These are phyloP conservation scores for Cenococcum geophilum DNA, from an alignment of 495 filamentous ascomycete genomes.

Conservation along the genomic window DNA sequence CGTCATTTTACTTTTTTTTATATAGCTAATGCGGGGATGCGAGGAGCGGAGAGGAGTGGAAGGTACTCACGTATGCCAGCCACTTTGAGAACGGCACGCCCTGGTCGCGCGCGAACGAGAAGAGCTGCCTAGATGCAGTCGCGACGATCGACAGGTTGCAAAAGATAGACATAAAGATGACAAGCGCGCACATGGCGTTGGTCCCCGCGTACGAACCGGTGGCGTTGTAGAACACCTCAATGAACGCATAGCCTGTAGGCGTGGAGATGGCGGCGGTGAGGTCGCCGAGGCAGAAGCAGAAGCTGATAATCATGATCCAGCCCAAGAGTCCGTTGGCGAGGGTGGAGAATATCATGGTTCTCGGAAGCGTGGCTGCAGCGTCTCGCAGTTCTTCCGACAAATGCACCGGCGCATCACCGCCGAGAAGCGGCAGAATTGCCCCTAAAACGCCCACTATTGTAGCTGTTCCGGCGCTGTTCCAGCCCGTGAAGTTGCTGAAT, in stretches of 20 bases:
- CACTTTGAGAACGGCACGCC: conserved; percentile 52
- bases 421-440: conserved; percentile 43
- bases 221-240: conserved; percentile 50
- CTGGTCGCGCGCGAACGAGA: conserved; percentile 53
- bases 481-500: conserved; percentile 45
- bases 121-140: conserved; percentile 53
- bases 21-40: no score
- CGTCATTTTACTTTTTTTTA: no score
- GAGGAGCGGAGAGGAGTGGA: no score
- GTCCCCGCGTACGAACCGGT: conserved; percentile 43
- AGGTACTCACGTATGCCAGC: conserved; percentile 44
- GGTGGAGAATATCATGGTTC: conserved; percentile 32
- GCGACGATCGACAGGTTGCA: conserved; percentile 52
- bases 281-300: conserved; percentile 42
- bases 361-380: conserved; percentile 30
- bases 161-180: conserved; percentile 46
- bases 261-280: conserved; percentile 34
- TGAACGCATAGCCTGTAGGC: conserved; percentile 47
- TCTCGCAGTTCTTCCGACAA: conserved; percentile 38
- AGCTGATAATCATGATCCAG: conserved; percentile 24
- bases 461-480: conserved; percentile 48
- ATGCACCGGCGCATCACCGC: conserved; percentile 32
- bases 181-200: conserved; percentile 46
- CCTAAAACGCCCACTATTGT: conserved; percentile 52
- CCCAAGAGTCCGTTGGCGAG: conserved; percentile 33